Evolutionary conservation across 2,329 filamentous ascomycete species (phyloP), one percentile per base, ranked within the genome.

Genomic region (Chlorencoelia australis): DNA sequence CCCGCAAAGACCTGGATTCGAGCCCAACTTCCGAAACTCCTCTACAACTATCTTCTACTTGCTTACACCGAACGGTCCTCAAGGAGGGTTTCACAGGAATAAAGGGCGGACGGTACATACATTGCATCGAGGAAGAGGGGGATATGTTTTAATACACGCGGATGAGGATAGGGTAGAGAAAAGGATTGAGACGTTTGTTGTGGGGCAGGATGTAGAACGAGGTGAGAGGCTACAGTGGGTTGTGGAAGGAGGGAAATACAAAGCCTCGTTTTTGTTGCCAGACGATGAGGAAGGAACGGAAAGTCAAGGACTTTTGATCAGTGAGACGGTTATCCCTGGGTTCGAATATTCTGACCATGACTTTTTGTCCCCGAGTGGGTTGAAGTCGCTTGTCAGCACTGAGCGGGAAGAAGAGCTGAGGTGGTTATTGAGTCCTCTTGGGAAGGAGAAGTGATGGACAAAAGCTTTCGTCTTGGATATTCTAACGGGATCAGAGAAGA

Each of bases 281-380:
- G 65, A 68, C 34, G 55, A 52, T 7, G 57, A 57, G 28, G 55
- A 51, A 15, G 55, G 47, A 3, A 48, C 52, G 4, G 50, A 46
- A 17, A 59, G 56, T 24, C 62, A 59, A 24, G 63, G 72, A 0
- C 54, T 80, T 47, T 60, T 83, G 58, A 81, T 83, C 41, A 75
- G 70, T 31, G 76, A 83, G 62, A 79, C 74, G 0, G 76, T 80
- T 2, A 65, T 80, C 6, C 77, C 78, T 0, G 79, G 78, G 0
- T 82, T 82, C 49, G 76, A 81, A 50, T 80, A 65, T 46, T 64
- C 62, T 39, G 76, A 82, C 54, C 75, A 82, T 54, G 74, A 81
- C 51, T 83, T 83, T 48, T 62, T 84, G 48, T 65, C 61, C 4
- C 54, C 53, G 10, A 62, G 69, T 30, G 60, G 61, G 9, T 60